These are phyloP conservation scores for Taphrina confusa DNA, from an alignment of 1,139 yeast genomes.

Conservation along the genomic window DNA sequence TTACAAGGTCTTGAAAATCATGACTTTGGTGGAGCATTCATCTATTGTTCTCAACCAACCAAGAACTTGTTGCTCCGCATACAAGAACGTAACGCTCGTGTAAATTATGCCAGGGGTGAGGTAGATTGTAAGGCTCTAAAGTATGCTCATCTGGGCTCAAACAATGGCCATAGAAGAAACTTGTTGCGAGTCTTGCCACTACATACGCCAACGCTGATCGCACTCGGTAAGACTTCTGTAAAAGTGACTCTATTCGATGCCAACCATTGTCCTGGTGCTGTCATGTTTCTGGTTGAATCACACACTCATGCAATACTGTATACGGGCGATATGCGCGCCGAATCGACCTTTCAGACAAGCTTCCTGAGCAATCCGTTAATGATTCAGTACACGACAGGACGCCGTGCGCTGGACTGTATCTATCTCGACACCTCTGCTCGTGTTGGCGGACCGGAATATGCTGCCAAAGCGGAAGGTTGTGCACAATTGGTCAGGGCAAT, in stretches of 20 bases:
- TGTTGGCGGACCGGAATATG: conserved; percentile 42
- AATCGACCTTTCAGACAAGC: conserved; percentile 52
- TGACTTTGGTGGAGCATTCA: conserved; percentile 49
- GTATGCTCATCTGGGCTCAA: conserved; percentile 36
- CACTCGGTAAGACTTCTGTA: conserved; percentile 39
- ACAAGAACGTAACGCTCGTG: conserved; percentile 31
- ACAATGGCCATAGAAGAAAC: conserved; percentile 25
- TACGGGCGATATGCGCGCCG: conserved; percentile 66
- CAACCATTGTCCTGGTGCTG: conserved; percentile 66
- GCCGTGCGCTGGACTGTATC: conserved; percentile 51
- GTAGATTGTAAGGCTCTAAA: conserved; percentile 15
- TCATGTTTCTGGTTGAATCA: conserved; percentile 57
- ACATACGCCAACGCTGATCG: conserved; percentile 41
- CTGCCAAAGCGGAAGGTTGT: conserved; percentile 53
- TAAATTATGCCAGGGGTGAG: conserved; percentile 22
- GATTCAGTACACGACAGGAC: conserved; percentile 41
- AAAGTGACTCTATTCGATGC: conserved; percentile 48
- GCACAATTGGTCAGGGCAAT: conserved; percentile 48
- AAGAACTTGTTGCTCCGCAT: conserved; percentile 42
- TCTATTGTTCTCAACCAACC: conserved; percentile 58
- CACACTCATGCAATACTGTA: conserved; percentile 49
- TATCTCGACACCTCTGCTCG: conserved; percentile 54
- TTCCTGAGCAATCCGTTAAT: conserved; percentile 53
- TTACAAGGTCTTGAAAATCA: conserved; percentile 53
- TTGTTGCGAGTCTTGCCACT: conserved; percentile 41